Evolutionary conservation across 805 yeast genomes (phyloP), one percentile per base, ranked within the genome.

Genomic region (Lachancea quebecensis): DNA sequence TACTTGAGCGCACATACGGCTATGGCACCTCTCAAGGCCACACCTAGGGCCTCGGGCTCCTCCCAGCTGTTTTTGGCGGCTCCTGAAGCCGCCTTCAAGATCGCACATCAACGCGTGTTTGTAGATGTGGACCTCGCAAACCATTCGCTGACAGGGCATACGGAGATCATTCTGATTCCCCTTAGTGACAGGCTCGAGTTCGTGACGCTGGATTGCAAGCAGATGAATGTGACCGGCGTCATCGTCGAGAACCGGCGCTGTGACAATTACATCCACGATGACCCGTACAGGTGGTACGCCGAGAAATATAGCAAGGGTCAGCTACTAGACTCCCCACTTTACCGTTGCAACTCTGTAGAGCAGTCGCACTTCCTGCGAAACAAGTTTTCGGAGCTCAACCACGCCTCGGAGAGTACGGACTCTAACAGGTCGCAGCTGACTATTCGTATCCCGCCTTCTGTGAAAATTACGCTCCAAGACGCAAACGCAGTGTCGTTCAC

Each of bases 91-190:
- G 65, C 62, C 28, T 79, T 85, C 61, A 80, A 76, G 55, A 75
- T 91, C 17, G 89, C 91, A 4, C 95, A 89, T 62, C 97, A 91
- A 63, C 76, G 84, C 53, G 85, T 91, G 11, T 74, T 77, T 21
- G 66, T 91, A 15, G 95, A 90, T 59, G 78, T 91, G 3, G 95
- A 89, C 60, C 68, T 90, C 36, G 74, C 79, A n/a, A 69, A 72
- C 14, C 73, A 76, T 50, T 56, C 67, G 16, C 67, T 89, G 5
- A 59, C 57, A 0, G 99, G 98, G 12, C 73, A 77, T 52, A 88
- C 97, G 0, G 97, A 90, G 58, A 67, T 93, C 29, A 83, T 93
- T 1, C 70, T 90, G 2, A 72, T 85, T 14, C 97, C 99, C 0
- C 78, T 12, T 77, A 80, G 42, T 68, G 80, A 16, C 56, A 50